These are phyloP conservation scores for Talaromyces adpressus DNA, from an alignment of 495 filamentous ascomycete species.

Conservation along the genomic window DNA sequence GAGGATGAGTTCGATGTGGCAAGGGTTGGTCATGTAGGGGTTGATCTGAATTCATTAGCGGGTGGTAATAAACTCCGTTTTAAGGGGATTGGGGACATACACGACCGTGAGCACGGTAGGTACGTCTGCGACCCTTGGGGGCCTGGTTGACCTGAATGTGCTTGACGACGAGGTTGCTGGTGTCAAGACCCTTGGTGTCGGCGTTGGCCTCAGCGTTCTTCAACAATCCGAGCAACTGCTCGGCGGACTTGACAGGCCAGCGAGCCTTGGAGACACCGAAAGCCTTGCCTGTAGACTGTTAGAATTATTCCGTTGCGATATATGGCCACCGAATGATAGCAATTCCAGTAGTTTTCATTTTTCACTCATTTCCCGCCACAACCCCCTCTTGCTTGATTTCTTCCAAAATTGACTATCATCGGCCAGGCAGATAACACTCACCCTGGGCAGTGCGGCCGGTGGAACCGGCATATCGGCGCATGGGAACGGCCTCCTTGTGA, in stretches of 20 bases:
- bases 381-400: too few relatives aligned
- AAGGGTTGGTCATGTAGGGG: constrained; percentile 99
- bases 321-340: background rate
- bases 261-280: constrained; percentile 94
- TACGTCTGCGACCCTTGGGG: constrained; percentile 93
- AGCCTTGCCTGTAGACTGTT: constrained; percentile 73
- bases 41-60: constrained; percentile 63
- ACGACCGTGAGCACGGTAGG: constrained; percentile 98
- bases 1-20: constrained; percentile 99
- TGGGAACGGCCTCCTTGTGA: constrained; percentile 93
- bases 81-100: constrained; percentile 61
- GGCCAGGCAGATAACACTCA: constrained; percentile 45
- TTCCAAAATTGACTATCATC: background rate
- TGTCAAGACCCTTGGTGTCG: constrained; percentile 98
- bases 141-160: constrained; percentile 99
- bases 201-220: constrained; percentile 99
- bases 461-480: constrained; percentile 91
- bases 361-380: too few relatives aligned
- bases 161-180: constrained; percentile 91
- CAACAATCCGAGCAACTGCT: constrained; percentile 93
- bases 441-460: constrained; percentile 93
- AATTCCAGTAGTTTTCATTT: background rate
- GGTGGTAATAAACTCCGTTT: background rate
- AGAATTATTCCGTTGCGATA: background rate
- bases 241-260: constrained; percentile 98